Base-by-base conservation (phyloP, 2,329 filamentous ascomycete genomes). In the Epichloe sylvatica region DNA sequence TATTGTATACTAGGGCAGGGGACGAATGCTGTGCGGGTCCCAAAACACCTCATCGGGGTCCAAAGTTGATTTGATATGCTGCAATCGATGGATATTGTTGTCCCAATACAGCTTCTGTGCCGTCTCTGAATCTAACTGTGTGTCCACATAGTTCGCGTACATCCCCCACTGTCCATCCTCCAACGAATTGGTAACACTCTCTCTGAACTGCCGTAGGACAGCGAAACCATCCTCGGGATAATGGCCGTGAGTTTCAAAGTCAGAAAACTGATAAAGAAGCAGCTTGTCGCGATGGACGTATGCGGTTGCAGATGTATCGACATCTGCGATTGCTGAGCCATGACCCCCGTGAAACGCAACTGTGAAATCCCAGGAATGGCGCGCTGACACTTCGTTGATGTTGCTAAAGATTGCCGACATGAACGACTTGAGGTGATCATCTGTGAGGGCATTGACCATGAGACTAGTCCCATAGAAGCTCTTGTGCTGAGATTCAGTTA, bases 131-230 rank as follows among this genome's bases (percentile, higher is more conserved):
- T 66, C 64, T 50, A 76, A 63, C 41, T 62, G 67, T 0, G 73
- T 67, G 55, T 78, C 75, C 4, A 73, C 68, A 48, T 77, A 78
- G 63, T 77, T 77, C 54, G 72, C 63, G 53, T 77, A 78, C 51
- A 70, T 71, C 17, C 70, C 70, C 60, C 72, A 74, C 7, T 62
- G 55, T 1, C 61, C 64, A 37, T 64, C 55, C 12, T 61, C 59
- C 60, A 68, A 62, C 12, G 15, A 9, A 45, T 61, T 57, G 33
- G 60, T 64, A 45, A 70, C 60, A 5, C 61, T 64, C 9, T 65
- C 60, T 52, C 60, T 52, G 70, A 45, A 45, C 21, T n/a, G 6
- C 30, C 34, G 13, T 3, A 45, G 7, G 9, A 45, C 13, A 12
- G 7, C 67, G 57, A 72, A 67, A 46, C 66, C 66, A 36, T 72